A percentile compares a stretch with the other conserved stretches of the same genome.
These are phyloP conservation scores for Tricladium varicosporioides DNA, from an alignment of 2,329 filamentous ascomycete genomes.

Conservation along the genomic window DNA sequence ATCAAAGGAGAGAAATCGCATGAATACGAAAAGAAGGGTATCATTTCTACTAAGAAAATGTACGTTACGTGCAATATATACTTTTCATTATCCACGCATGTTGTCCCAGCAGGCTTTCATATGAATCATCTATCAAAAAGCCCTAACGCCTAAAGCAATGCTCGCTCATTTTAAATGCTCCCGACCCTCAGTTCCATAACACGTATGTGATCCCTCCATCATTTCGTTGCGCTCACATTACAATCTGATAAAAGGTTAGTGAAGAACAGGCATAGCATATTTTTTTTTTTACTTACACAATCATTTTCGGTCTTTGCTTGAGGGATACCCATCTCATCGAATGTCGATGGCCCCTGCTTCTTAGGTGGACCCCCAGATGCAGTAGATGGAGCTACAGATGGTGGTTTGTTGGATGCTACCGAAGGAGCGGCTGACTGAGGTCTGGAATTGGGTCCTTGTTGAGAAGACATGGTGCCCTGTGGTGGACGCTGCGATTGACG, in stretches of 20 bases:
- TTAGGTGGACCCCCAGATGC: conserved; percentile 20
- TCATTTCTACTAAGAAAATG: conserved; percentile 25
- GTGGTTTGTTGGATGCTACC: background rate
- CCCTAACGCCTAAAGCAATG: conserved; percentile 23
- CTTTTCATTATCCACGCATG: background rate
- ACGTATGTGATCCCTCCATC: background rate
- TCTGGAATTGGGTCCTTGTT: conserved; percentile 14
- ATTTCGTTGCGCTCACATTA: conserved; percentile 27
- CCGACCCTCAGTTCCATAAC: conserved; percentile 1
- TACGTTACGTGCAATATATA: background rate
- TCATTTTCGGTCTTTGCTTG: conserved; percentile 80
- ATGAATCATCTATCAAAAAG: conserved; percentile 3
- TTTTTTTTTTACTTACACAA: conserved; percentile 61
- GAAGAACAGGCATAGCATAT: background rate
- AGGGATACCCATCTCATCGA: conserved; percentile 97
- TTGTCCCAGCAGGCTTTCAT: background rate
- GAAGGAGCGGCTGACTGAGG: conserved; percentile 9
- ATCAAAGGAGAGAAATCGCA: background rate
- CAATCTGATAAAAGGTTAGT: conserved; percentile 23
- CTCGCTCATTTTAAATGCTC: conserved; percentile 20
- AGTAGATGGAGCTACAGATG: conserved; percentile 7
- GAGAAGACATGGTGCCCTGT: conserved; percentile 22
- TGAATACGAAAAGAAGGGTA: conserved; percentile 18
- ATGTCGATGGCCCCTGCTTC: conserved; percentile 78
- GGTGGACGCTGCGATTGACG: conserved; percentile 19